Conservation (phyloP, 192 early-diverging fungal genomes). For the Spinellus fusiger region DNA sequence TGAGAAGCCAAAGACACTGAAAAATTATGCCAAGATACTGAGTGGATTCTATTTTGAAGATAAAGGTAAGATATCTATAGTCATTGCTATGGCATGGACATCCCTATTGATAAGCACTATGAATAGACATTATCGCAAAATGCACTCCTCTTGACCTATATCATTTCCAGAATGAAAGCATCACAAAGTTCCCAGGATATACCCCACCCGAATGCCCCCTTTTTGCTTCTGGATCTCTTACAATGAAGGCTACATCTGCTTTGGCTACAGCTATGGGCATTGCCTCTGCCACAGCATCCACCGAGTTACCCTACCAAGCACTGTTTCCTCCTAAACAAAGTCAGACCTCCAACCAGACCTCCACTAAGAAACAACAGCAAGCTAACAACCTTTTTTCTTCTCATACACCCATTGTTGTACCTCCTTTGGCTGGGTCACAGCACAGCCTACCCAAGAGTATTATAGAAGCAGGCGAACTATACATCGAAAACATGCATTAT, state of each 20-base stretch:
- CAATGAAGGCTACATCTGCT: constrained; percentile 4
- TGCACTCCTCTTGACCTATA: constrained; percentile 58
- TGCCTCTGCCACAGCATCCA: background rate
- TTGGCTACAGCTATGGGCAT: constrained; percentile 17
- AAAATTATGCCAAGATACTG: constrained; percentile 37
- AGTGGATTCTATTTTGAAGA: constrained; percentile 34
- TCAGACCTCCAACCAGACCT: background rate
- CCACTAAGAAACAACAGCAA: background rate
- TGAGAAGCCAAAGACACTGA: constrained; percentile 43
- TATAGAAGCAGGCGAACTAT: background rate
- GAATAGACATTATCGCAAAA: constrained; percentile 36
- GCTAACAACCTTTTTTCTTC: background rate
- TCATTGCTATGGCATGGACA: too few relatives aligned
- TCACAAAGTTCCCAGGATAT: constrained; percentile 11
- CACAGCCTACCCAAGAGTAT: background rate
- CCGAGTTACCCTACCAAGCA: constrained; percentile 13
- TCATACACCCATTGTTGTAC: background rate
- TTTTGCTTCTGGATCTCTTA: background rate
- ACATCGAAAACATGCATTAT: constrained; percentile 2
- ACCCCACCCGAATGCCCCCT: background rate
- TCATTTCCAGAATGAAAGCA: constrained; percentile 44
- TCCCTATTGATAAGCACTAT: background rate
- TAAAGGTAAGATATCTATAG: constrained; percentile 4
- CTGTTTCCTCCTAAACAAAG: constrained; percentile 18
- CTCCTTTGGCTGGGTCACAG: background rate